These are phyloP conservation scores for Pichia cactophila DNA, from an alignment of 1,139 yeast species.

Conservation along the genomic window DNA sequence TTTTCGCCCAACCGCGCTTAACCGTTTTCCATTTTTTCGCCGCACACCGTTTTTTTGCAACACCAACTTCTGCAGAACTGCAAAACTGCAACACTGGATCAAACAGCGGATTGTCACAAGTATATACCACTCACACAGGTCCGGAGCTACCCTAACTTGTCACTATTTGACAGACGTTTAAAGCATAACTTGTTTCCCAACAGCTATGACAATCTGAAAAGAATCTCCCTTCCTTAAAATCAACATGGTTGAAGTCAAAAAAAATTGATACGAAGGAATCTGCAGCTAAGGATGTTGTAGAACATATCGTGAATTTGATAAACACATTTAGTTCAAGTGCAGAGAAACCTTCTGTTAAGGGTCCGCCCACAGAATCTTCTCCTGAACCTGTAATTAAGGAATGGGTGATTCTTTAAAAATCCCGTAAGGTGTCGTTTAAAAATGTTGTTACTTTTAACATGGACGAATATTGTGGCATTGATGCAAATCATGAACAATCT, in stretches of 20 bases:
- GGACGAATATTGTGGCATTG: constrained; percentile 53
- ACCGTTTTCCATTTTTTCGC: too few species aligned
- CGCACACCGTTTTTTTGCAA: too few species aligned
- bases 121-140: too few species aligned
- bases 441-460: constrained; percentile 57
- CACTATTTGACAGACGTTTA: too few species aligned
- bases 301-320: constrained; percentile 39
- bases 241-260: constrained; percentile 3
- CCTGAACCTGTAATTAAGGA: constrained; percentile 52
- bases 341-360: constrained; percentile 47
- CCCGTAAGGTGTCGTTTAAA: constrained; percentile 40
- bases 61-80: too few species aligned
- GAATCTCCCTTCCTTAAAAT: too few species aligned
- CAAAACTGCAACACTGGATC: too few species aligned
- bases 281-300: constrained; percentile 47
- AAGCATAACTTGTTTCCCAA: too few species aligned
- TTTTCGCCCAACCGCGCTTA: too few species aligned
- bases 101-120: too few species aligned
- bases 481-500: constrained; percentile 44
- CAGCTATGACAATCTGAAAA: too few species aligned
- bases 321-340: constrained; percentile 41
- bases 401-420: constrained; percentile 40
- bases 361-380: constrained; percentile 61
- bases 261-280: constrained; percentile 26
- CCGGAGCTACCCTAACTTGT: too few species aligned